Base-by-base conservation (phyloP, 1,284 basidiomycete species). In the Ganoderma lucidum region DNA sequence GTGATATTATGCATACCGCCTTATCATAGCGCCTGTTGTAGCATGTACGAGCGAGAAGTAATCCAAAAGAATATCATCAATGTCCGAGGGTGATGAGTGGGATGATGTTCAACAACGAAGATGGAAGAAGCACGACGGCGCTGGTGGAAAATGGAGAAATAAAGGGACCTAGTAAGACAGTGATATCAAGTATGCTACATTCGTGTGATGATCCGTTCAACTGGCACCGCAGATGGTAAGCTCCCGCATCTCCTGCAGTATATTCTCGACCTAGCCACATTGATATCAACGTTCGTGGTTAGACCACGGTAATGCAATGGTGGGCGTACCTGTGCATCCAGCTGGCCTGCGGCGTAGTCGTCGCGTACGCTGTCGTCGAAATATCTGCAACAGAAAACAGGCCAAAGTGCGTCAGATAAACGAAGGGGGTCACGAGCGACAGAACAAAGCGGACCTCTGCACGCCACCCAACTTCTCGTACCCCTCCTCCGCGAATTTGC, bases 381-480 rank as follows among this genome's bases (percentile, higher is more conserved):
- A 82, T 97, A 99, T 72, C 93, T 94, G 65, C 17, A 48, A 39
- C 23, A 14, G 14, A 23, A 5, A 39, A 9, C 15, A 23, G 2
- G 39, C 19, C 2, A 30, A 65, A 44, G 37, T 69, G 66, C 63
- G 42, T 62, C 14, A 66, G 14, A 56, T 64, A 17, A 48, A 3
- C 45, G 37, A 37, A n/a, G 9, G n/a, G 3, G 45, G 6, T n/a
- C 56, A 17, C 64, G 28, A 39, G 30, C 56, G 64, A 6, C 42
- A 42, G 19, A 3, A 17, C 37, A 42, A 39, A 30, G n/a, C 12
- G 63, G 4, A 93, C 89, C 96, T 85, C 81, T 99, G 98, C 4
- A 99, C 98, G 59, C 96, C 93, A 58, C 96, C 95, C 66, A 99
- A 87, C 83, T 98, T 99, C 83, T 99, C 97, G 80, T 99, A 99